Evolutionary conservation across 441 rosid species (phyloP), one percentile per base, ranked within the genome.

Genomic region (Erodium texanum): DNA sequence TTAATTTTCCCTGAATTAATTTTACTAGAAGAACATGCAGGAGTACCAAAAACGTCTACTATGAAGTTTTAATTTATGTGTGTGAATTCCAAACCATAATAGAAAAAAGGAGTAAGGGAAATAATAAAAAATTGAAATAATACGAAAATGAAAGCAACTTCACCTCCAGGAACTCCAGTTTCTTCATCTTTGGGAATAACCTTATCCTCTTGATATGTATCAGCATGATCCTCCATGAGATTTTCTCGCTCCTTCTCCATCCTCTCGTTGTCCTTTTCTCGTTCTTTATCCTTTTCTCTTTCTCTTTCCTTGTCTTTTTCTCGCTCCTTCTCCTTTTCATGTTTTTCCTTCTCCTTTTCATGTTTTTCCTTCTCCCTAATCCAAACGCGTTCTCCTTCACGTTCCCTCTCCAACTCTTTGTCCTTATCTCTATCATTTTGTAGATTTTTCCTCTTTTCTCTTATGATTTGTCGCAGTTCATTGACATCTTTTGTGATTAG

Each of bases 401-500:
- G 81, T 65, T 79, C 88, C 68, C 70, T 70, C 12, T 79, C 88
- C 27, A 50, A 64, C 19, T 82, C 89, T 48, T 76, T 82, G 23
- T 77, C 82, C 65, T 75, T 85, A 65, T 89, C 96, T 74, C 72
- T 86, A 19, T 88, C 93, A 75, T 72, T 81, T 32, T 76, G 83
- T 72, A 83, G 52, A 76, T 72, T 87, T 80, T 83, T 90, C 88
- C 78, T 92, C 74, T 76, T 90, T 24, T 90, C 99, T 79, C 77
- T 89, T 52, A 90, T 82, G 77, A 95, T 84, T 71, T 87, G 85
- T 52, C 82, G 89, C 77, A 95, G 76, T 75, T 92, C 92, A 75
- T 74, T 71, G 2, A 89, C 90, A 86, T 90, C 90, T 80, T 90
- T 92, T 45, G 99, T 87, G 20, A 95, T 95, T 66, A 95, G 86